Percentiles rank a stretch among this genome's conserved stretches.
Conservation (phyloP, 129 eudicot genomes). For the Scalesia atractyloides region DNA sequence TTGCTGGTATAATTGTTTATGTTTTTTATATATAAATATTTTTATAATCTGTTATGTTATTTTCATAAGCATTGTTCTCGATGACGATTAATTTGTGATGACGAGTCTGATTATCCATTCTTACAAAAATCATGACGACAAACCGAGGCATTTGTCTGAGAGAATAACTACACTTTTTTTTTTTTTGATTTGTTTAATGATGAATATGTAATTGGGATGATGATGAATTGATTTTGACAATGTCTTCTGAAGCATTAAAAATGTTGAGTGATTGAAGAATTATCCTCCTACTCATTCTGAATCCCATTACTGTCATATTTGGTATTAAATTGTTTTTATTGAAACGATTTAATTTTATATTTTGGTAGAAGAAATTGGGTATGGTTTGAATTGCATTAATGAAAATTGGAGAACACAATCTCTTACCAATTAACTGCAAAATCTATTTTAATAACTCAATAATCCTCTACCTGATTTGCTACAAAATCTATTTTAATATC, state of each 20-base stretch:
- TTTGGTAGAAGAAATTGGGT: too few relatives aligned
- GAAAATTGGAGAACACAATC: too few relatives aligned
- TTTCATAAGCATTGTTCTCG: slow-evolving; percentile 21
- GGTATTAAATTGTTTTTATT: too few relatives aligned
- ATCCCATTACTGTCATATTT: slow-evolving; percentile 1
- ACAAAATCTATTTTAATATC: too few relatives aligned
- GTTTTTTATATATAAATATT: neutral
- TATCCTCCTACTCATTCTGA: slow-evolving; percentile 51
- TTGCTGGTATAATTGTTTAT: too few relatives aligned
- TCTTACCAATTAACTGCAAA: too few relatives aligned
- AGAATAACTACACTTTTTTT: slow-evolving; percentile 11
- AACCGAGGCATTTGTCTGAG: slow-evolving; percentile 61
- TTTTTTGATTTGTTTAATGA: neutral
- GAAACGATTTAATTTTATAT: too few relatives aligned
- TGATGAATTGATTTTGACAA: slow-evolving; percentile 35
- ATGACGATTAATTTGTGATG: slow-evolving; percentile 47
- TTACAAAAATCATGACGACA: slow-evolving; percentile 43
- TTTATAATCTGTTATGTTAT: neutral
- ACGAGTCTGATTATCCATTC: slow-evolving; percentile 62
- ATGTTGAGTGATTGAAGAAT: slow-evolving; percentile 31
- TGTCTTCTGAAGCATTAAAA: slow-evolving; percentile 32
- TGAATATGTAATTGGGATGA: slow-evolving; percentile 2
- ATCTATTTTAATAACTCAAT: too few relatives aligned
- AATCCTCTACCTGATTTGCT: too few relatives aligned
- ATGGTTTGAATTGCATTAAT: too few relatives aligned